phyloP scores from a whole-genome alignment of 345 rosid genomes.

The Boechera retrofracta region DNA sequence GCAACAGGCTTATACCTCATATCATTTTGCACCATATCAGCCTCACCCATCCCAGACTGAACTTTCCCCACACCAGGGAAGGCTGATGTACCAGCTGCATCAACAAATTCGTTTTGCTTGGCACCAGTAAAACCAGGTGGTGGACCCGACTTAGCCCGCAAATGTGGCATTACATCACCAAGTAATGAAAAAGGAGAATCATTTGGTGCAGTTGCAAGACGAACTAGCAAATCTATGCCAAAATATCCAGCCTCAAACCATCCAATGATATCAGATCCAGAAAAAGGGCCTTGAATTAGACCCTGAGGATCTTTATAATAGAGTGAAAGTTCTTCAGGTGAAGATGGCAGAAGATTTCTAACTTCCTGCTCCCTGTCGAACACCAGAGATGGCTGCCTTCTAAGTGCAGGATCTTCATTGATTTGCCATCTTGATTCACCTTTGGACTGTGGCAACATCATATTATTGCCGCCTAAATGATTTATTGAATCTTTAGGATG shows the following conservation, averaged over 20 bases:
- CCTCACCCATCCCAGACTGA: slow-evolving; percentile 52
- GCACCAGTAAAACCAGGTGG: slow-evolving; percentile 92
- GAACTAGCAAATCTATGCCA: slow-evolving; percentile 90
- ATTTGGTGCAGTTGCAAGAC: slow-evolving; percentile 65
- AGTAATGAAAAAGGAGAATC: slow-evolving; percentile 78
- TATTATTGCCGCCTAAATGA: slow-evolving; percentile 54
- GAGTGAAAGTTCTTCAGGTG: slow-evolving; percentile 80
- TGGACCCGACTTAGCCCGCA: slow-evolving; percentile 93
- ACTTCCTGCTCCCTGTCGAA: slow-evolving; percentile 78
- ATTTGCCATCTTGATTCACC: slow-evolving; percentile 65
- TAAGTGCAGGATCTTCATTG: slow-evolving; percentile 59
- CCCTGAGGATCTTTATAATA: slow-evolving; percentile 96
- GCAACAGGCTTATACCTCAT: slow-evolving; percentile 58
- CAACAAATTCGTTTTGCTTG: slow-evolving; percentile 67
- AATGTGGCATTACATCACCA: slow-evolving; percentile 98
- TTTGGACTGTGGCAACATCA: slow-evolving; percentile 51
- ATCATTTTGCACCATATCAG: slow-evolving; percentile 64
- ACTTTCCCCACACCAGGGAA: slow-evolving; percentile 55
- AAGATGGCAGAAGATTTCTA: slow-evolving; percentile 57
- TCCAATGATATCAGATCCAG: slow-evolving; percentile 89
- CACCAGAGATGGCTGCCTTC: slow-evolving; percentile 65
- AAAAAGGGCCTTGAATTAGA: slow-evolving; percentile 88
- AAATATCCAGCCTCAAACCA: slow-evolving; percentile 99
- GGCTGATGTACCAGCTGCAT: slow-evolving; percentile 55
- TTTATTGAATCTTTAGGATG: slow-evolving; percentile 55